A percentile compares a stretch with the other conserved stretches of the same genome.
phyloP scores from a whole-genome alignment of 148 eudicot genomes.

The Vaccinium corymbosum region DNA sequence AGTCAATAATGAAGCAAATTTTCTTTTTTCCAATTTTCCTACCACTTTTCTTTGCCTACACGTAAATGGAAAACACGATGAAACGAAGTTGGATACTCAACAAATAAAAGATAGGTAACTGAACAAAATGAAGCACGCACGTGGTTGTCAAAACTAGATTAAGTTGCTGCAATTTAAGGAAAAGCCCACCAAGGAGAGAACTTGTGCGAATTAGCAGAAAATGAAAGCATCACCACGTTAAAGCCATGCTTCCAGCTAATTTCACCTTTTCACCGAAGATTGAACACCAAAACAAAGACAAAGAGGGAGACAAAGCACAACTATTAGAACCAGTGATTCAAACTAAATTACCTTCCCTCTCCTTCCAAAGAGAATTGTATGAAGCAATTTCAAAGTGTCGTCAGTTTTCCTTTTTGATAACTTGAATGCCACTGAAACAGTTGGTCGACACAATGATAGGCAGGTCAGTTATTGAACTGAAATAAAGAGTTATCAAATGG shows the following conservation, averaged over 20 bases:
- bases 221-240: background rate
- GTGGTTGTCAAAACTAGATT: background rate
- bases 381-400: conserved; percentile 68
- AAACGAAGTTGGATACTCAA: background rate
- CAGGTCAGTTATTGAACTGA: conserved; percentile 4
- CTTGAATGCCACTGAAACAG: conserved; percentile 74
- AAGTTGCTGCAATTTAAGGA: background rate
- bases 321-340: background rate
- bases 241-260: background rate
- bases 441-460: background rate
- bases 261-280: background rate
- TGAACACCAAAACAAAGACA: background rate
- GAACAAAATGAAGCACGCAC: background rate
- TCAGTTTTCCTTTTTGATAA: conserved; percentile 74
- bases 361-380: conserved; percentile 73
- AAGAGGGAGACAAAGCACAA: background rate
- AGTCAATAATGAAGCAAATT: background rate
- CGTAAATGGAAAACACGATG: background rate
- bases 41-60: background rate
- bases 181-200: background rate
- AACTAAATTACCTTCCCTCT: conserved; percentile 69
- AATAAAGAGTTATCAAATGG: background rate
- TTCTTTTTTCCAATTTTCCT: background rate
- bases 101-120: background rate
- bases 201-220: background rate